Base-by-base conservation (phyloP, 768 basidiomycete genomes). In the Pleurotus tuber-regium region DNA sequence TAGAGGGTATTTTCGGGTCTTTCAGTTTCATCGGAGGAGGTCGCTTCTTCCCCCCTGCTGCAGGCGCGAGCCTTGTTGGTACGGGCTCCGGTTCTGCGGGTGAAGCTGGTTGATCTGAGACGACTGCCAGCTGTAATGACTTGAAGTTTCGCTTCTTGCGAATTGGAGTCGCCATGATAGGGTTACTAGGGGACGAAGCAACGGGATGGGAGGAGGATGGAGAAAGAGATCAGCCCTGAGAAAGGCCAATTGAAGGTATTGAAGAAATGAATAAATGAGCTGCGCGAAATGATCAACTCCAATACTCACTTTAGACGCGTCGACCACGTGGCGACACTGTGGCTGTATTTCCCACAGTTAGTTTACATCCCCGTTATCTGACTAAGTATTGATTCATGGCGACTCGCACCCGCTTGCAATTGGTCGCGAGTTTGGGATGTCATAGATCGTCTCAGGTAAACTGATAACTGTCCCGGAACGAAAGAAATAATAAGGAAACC, bases 81-180 rank as follows among this genome's bases (percentile, higher is more conserved):
- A 79, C 67, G 35, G 75, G 73, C 51, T 73, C 70, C 48, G 68
- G 58, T 26, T 66, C 66, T 58, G 63, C 63, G 61, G 58, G 61
- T 4, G 63, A 52, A 47, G 76, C 69, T 18, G 69, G 54, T 3
- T 73, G 63, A 1, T 76, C 65, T 40, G 70, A 68, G 39, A 76
- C 55, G 52, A 86, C 83, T 58, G 80, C 76, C 64, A 94, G 83
- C 71, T 86, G 83, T 7, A 94, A 80, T 31, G 79, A 84, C 70
- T 92, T 93, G 80, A 92, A 92, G 66, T 94, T 94, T 56, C 92
- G 84, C 68, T 94, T 94, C 78, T 92, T 91, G 69, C 91, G 87
- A 55, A 91, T 80, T 49, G 86, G 83, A 31, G 80, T 79, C 31
- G 73, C 66, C 75, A 77, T 77, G n/a, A n/a, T n/a, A n/a, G n/a